phyloP scores from a whole-genome alignment of 768 basidiomycete species.

The Dentipellis sp. region DNA sequence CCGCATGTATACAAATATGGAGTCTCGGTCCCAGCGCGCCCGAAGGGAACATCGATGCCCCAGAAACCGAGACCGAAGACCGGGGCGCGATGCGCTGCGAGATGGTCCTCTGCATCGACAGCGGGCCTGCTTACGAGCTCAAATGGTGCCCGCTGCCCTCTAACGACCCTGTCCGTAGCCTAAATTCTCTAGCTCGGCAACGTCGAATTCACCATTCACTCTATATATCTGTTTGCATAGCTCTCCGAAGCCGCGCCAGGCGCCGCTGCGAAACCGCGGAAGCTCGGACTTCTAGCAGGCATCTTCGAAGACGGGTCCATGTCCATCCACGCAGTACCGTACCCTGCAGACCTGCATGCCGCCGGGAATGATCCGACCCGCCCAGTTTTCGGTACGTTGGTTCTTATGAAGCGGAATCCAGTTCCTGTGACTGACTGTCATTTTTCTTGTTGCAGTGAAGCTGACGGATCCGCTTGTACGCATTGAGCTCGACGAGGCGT shows the following conservation, averaged over 20 bases:
- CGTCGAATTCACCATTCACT: neutral
- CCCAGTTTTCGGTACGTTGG: slow-evolving; percentile 7
- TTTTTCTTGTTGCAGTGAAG: slow-evolving; percentile 32
- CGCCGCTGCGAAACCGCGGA: slow-evolving; percentile 26
- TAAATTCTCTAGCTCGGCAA: neutral
- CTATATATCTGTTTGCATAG: slow-evolving; percentile 19
- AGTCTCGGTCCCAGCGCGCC: slow-evolving; percentile 26
- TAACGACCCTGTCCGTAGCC: slow-evolving; percentile 42
- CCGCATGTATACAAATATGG: slow-evolving; percentile 87
- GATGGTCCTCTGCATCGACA: slow-evolving; percentile 78
- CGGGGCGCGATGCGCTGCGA: slow-evolving; percentile 60
- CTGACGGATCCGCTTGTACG: slow-evolving; percentile 56
- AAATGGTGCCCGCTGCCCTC: slow-evolving; percentile 94
- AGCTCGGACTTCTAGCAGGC: slow-evolving; percentile 78
- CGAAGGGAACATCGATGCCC: slow-evolving; percentile 1
- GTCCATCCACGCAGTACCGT: slow-evolving; percentile 70
- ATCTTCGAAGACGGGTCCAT: slow-evolving; percentile 85
- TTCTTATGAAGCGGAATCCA: too few relatives aligned
- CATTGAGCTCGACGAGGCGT: slow-evolving; percentile 66
- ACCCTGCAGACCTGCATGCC: slow-evolving; percentile 47
- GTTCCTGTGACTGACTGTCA: too few relatives aligned
- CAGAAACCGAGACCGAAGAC: slow-evolving; percentile 16
- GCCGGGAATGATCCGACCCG: neutral
- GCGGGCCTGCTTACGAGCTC: slow-evolving; percentile 68
- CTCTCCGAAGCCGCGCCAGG: too few relatives aligned